Conservation (phyloP, 2,329 filamentous ascomycete species). For the Gnomoniopsis smithogilvyi region DNA sequence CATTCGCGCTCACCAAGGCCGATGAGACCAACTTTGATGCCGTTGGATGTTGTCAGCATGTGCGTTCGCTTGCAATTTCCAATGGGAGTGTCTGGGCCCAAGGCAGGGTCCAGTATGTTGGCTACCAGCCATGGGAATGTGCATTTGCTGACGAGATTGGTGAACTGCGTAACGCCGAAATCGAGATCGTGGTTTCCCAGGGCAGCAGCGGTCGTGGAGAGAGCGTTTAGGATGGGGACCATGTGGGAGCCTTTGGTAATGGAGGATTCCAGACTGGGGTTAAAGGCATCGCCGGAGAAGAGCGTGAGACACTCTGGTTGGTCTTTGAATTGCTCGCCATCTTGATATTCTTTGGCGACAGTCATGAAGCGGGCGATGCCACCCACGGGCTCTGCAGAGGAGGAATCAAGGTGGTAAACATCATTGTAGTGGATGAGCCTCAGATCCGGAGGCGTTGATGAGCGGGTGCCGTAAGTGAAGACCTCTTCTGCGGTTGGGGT, state of each 20-base stretch:
- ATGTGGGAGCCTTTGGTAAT: constrained; percentile 89
- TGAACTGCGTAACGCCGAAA: constrained; percentile 81
- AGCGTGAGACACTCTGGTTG: constrained; percentile 70
- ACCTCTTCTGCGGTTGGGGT: constrained; percentile 15
- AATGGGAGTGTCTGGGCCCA: constrained; percentile 72
- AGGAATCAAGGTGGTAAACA: constrained; percentile 80
- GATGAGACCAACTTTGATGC: constrained; percentile 81
- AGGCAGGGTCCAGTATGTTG: constrained; percentile 80
- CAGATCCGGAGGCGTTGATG: constrained; percentile 56
- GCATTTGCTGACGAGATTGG: constrained; percentile 69
- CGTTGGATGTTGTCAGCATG: constrained; percentile 77
- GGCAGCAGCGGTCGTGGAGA: constrained; percentile 77
- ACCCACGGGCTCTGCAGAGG: constrained; percentile 77
- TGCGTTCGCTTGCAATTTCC: constrained; percentile 72
- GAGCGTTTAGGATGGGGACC: constrained; percentile 77
- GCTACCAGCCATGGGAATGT: constrained; percentile 87
- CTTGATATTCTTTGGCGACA: constrained; percentile 71
- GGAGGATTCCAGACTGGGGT: constrained; percentile 83
- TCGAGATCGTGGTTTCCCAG: constrained; percentile 91
- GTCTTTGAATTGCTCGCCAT: constrained; percentile 54
- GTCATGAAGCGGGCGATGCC: constrained; percentile 79
- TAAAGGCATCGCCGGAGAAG: constrained; percentile 92
- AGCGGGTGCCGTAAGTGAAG: constrained; percentile 30
- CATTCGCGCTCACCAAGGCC: constrained; percentile 86
- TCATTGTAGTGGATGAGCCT: constrained; percentile 91